Evolutionary conservation across 352 stramenopile species (phyloP).

Genomic region (Peronosclerospora sorghi): DNA sequence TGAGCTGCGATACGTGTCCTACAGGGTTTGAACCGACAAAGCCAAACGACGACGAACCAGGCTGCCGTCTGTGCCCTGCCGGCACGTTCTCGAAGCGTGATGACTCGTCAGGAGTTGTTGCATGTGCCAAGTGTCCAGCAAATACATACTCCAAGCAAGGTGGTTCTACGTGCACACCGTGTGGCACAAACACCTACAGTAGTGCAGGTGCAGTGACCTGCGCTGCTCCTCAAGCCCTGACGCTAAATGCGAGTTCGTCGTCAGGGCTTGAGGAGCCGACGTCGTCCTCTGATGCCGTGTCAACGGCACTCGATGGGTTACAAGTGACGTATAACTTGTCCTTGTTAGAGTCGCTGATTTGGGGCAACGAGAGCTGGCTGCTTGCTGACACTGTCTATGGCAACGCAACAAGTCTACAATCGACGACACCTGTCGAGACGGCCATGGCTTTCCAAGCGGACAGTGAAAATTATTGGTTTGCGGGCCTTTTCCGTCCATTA

Average conservation of each 20-base stretch:
- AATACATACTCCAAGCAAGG: slow-evolving; percentile 54
- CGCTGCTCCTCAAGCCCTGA: slow-evolving; percentile 33
- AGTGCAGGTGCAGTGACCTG: slow-evolving; percentile 26
- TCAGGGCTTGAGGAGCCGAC: slow-evolving; percentile 8
- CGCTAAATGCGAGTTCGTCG: slow-evolving; percentile 23
- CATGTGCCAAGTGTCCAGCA: slow-evolving; percentile 38
- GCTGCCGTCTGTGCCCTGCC: slow-evolving; percentile 48
- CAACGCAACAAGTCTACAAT: slow-evolving; percentile 21
- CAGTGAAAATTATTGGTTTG: slow-evolving; percentile 33
- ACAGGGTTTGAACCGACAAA: slow-evolving; percentile 33
- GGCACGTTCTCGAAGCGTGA: slow-evolving; percentile 30
- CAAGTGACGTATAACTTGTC: slow-evolving; percentile 64
- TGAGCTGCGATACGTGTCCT: slow-evolving; percentile 44
- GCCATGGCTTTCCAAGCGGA: slow-evolving; percentile 38
- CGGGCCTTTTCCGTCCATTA: slow-evolving; percentile 53
- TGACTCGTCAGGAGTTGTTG: slow-evolving; percentile 25
- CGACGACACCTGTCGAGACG: slow-evolving; percentile 26
- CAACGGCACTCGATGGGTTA: slow-evolving; percentile 17
- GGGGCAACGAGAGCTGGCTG: slow-evolving; percentile 54
- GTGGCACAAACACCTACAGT: slow-evolving; percentile 59
- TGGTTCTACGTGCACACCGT: slow-evolving; percentile 35
- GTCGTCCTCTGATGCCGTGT: slow-evolving; percentile 10
- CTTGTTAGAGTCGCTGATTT: slow-evolving; percentile 53
- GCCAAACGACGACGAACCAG: slow-evolving; percentile 14
- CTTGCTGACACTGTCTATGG: slow-evolving; percentile 31